Conservation (phyloP, 345 rosid genomes). For the Turnera subulata region DNA sequence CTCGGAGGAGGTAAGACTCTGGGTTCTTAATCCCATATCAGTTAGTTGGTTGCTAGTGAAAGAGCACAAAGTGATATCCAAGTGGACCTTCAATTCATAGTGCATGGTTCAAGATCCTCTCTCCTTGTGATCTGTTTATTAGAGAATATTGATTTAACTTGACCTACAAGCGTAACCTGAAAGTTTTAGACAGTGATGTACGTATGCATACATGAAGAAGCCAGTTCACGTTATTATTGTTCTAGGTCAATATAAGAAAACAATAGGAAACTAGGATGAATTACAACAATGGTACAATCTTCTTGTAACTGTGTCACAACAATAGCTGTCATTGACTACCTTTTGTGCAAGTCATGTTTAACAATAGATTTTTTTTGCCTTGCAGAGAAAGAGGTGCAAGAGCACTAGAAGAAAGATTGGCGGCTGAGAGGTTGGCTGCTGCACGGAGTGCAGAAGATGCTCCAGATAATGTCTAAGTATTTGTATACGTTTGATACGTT, state of each 20-base stretch:
- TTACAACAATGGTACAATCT: too few species aligned
- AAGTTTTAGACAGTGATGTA: too few species aligned
- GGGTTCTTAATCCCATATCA: background rate
- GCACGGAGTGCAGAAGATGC: constrained; percentile 52
- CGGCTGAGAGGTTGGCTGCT: constrained; percentile 64
- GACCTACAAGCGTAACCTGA: background rate
- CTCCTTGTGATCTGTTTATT: background rate
- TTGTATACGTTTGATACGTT: too few species aligned
- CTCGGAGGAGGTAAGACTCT: constrained; percentile 83
- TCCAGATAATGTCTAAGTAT: constrained; percentile 51
- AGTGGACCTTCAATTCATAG: too few species aligned
- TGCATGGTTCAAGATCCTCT: background rate
- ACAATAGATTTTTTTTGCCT: background rate
- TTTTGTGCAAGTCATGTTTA: too few species aligned
- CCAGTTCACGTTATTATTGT: background rate
- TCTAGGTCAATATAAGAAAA: too few species aligned
- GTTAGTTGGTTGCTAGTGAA: background rate
- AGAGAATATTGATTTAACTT: background rate
- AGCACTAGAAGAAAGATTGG: constrained; percentile 93
- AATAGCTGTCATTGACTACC: background rate
- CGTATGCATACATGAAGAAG: too few species aligned
- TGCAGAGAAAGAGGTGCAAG: constrained; percentile 99
- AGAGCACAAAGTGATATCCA: background rate
- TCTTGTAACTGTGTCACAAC: background rate
- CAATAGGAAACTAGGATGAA: too few species aligned